Evolutionary conservation across 768 basidiomycete species (phyloP).

Genomic region (Porpolomopsis calyptriformis): DNA sequence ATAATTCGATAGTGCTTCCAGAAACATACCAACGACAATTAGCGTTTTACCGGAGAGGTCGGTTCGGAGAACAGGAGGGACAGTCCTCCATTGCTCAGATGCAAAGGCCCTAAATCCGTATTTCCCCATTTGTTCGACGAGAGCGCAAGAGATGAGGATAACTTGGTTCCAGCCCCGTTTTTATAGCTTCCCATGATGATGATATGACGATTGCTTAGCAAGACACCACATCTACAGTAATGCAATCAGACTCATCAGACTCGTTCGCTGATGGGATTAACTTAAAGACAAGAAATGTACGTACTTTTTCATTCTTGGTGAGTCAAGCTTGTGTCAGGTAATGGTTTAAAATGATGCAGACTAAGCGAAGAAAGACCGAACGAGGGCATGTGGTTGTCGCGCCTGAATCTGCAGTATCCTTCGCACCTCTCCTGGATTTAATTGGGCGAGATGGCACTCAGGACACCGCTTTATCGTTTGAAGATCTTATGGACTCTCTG

Average conservation of each 20-base stretch:
- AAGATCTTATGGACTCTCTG: slow-evolving; percentile 21
- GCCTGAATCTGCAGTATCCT: neutral
- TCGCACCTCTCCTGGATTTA: slow-evolving; percentile 3
- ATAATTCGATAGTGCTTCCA: neutral
- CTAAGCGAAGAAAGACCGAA: slow-evolving; percentile 2
- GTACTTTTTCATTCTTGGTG: too few species aligned
- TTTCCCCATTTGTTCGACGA: neutral
- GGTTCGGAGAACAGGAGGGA: slow-evolving; percentile 22
- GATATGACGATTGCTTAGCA: too few species aligned
- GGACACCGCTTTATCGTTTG: slow-evolving; percentile 18
- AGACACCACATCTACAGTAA: too few species aligned
- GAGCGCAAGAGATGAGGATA: too few species aligned
- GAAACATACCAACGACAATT: slow-evolving; percentile 27
- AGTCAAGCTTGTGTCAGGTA: too few species aligned
- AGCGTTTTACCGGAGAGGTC: slow-evolving; percentile 38
- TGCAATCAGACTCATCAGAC: too few species aligned
- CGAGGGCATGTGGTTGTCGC: neutral
- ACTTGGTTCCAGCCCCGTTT: too few species aligned
- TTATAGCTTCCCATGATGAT: too few species aligned
- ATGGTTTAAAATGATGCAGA: too few species aligned
- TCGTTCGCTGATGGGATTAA: too few species aligned
- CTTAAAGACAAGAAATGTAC: too few species aligned
- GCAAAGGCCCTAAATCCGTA: slow-evolving; percentile 4
- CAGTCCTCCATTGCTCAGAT: slow-evolving; percentile 14
- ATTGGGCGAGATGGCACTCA: neutral